Conservation (phyloP, 2,329 filamentous ascomycete genomes). For the Zymoseptoria crescenta region DNA sequence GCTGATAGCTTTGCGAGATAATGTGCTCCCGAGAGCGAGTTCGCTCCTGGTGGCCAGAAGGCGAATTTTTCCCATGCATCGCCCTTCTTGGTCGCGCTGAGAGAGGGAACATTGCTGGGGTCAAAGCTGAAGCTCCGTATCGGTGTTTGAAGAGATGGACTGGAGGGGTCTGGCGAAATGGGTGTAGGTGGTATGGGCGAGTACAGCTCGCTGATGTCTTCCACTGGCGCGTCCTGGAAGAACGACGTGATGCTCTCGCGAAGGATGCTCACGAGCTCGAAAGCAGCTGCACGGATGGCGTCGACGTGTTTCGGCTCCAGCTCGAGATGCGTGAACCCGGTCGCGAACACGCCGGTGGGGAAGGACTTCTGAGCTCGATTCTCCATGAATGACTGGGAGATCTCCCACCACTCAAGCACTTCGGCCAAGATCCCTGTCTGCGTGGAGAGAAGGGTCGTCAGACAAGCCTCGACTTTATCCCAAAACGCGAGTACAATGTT, state of each 20-base stretch:
- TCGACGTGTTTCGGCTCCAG: conserved; percentile 62
- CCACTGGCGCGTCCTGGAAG: conserved; percentile 79
- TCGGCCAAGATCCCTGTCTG: conserved; percentile 77
- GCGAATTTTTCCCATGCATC: conserved; percentile 90
- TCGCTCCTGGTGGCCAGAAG: conserved; percentile 92
- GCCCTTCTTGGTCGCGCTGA: conserved; percentile 63
- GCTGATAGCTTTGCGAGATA: conserved; percentile 77
- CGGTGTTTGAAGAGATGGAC: conserved; percentile 29
- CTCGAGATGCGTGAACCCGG: conserved; percentile 69
- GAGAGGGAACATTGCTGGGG: conserved; percentile 64
- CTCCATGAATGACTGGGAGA: conserved; percentile 79
- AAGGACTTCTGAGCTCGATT: conserved; percentile 74
- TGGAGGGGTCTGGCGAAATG: conserved; percentile 51
- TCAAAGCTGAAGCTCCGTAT: conserved; percentile 72
- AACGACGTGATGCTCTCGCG: conserved; percentile 72
- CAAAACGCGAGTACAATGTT: conserved; percentile 79
- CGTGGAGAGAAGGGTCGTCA: conserved; percentile 65
- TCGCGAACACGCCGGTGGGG: conserved; percentile 43
- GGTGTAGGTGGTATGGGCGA: conserved; percentile 70
- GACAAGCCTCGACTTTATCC: conserved; percentile 74
- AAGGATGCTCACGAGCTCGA: conserved; percentile 77
- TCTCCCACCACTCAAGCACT: conserved; percentile 89
- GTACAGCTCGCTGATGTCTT: conserved; percentile 81
- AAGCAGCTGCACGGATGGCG: conserved; percentile 66
- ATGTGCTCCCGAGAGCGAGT: conserved; percentile 83